phyloP scores from a whole-genome alignment of 2,329 filamentous ascomycete species.

The Oidium heveae region DNA sequence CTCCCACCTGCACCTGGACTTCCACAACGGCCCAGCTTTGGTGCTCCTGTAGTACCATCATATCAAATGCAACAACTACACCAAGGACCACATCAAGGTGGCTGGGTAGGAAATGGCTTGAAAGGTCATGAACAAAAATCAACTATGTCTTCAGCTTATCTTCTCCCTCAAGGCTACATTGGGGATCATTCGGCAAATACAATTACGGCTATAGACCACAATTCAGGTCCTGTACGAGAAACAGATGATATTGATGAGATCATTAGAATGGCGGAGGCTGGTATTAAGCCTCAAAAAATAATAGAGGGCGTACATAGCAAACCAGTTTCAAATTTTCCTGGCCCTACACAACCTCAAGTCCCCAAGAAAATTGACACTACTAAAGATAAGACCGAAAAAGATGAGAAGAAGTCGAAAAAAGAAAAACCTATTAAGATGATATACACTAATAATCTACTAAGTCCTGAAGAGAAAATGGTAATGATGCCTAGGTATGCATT shows the following conservation, averaged over 20 bases:
- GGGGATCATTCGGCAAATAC: conserved; percentile 15
- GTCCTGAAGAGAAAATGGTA: conserved; percentile 79
- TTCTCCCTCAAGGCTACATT: conserved; percentile 14
- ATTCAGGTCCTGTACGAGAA: conserved; percentile 19
- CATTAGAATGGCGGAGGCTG: conserved; percentile 37
- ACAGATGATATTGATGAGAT: conserved; percentile 39
- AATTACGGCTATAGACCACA: conserved; percentile 23
- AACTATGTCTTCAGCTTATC: conserved; percentile 17
- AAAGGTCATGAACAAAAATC: conserved; percentile 15
- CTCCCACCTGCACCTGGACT: conserved; percentile 29
- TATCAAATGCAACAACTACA: conserved; percentile 27
- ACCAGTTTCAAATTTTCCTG: conserved; percentile 15
- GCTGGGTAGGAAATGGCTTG: conserved; percentile 16
- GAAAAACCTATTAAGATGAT: conserved; percentile 47
- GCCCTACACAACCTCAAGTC: conserved; percentile 9
- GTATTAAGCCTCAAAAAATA: conserved; percentile 25
- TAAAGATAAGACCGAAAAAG: conserved; percentile 16
- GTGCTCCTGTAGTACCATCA: conserved; percentile 23
- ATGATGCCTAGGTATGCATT: conserved; percentile 51
- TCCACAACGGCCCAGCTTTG: conserved; percentile 33
- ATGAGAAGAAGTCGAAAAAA: conserved; percentile 42
- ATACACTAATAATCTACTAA: conserved; percentile 56
- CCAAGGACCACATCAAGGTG: conserved; percentile 18
- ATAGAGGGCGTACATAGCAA: conserved; percentile 18
- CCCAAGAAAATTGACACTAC: conserved; percentile 5